Evolutionary conservation across 352 stramenopile species (phyloP).

Genomic region (Pseudoperonospora humuli): DNA sequence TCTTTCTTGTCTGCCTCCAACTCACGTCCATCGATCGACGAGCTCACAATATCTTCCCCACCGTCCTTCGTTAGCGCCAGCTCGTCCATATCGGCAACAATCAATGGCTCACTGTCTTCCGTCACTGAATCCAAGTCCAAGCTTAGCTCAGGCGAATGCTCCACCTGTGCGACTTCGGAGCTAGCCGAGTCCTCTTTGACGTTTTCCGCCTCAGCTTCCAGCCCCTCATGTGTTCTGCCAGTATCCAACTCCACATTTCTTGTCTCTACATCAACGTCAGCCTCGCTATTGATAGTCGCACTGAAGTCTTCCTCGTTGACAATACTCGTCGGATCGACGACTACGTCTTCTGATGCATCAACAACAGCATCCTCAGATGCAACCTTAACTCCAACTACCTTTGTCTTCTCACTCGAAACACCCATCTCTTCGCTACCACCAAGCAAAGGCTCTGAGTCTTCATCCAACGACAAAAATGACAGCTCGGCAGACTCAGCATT

Average conservation of each 20-base stretch:
- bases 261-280: background rate
- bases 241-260: background rate
- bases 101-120: background rate
- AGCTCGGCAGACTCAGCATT: slow-evolving; percentile 12
- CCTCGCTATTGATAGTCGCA: background rate
- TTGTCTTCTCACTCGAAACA: background rate
- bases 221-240: background rate
- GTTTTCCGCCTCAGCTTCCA: background rate
- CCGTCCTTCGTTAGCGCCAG: background rate
- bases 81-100: background rate
- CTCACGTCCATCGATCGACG: background rate
- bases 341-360: background rate
- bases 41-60: background rate
- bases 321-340: background rate
- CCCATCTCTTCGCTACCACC: background rate
- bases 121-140: background rate
- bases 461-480: background rate
- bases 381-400: background rate
- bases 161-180: slow-evolving; percentile 3
- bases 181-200: background rate
- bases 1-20: background rate
- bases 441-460: background rate
- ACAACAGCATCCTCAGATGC: background rate
- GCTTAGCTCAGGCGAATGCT: background rate
- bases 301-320: background rate